Conservation (phyloP, 73 alveolate species). For the Tetrahymena malaccensis region DNA sequence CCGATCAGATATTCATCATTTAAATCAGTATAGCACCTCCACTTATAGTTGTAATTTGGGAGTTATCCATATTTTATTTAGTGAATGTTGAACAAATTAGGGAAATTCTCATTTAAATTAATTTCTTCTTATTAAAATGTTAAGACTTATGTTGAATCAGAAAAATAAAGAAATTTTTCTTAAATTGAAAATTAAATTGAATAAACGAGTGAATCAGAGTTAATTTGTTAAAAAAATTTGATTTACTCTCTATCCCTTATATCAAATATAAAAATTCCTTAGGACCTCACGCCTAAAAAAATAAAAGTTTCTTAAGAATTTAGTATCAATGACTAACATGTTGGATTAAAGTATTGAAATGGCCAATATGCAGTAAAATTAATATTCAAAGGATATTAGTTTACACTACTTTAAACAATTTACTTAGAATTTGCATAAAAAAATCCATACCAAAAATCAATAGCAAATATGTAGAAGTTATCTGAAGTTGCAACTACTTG, state of each 20-base stretch:
- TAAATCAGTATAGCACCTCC: background rate
- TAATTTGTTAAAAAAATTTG: too few relatives aligned
- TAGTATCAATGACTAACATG: too few relatives aligned
- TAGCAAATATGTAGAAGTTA: background rate
- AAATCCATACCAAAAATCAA: background rate
- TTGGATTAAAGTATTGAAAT: background rate
- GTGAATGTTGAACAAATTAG: background rate
- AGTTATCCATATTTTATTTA: background rate
- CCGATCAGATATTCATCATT: background rate
- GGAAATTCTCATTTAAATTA: background rate
- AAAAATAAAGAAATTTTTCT: background rate
- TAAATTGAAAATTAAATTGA: background rate
- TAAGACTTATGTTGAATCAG: background rate
- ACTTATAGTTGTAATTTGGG: background rate
- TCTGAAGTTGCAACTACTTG: background rate
- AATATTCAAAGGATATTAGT: background rate
- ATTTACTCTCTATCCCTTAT: background rate
- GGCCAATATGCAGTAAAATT: background rate
- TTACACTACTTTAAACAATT: background rate
- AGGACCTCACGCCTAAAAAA: background rate
- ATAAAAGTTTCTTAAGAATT: background rate
- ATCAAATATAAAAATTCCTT: background rate
- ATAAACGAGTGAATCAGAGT: background rate
- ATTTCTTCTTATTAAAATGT: background rate
- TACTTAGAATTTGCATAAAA: background rate